Evolutionary conservation across 768 basidiomycete species (phyloP), one percentile per base, ranked within the genome.

Genomic region (Suillus variegatus): DNA sequence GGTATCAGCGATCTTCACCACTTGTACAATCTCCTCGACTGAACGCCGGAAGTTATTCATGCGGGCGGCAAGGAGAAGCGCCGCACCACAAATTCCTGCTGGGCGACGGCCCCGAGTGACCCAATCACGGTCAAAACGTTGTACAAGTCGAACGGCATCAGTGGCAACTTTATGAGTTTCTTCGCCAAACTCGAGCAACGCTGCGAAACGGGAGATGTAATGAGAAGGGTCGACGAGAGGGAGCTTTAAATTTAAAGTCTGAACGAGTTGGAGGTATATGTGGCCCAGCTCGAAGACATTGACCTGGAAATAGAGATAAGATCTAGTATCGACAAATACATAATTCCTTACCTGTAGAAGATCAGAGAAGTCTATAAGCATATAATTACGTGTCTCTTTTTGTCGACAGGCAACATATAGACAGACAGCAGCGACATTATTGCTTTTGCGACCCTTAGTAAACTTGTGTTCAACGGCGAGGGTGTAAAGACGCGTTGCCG

Each of bases 321-420:
- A 65, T 20, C 28, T 55, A 36, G 25, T 18, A 12, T 28, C 1
- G 25, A 41, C 43, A 44, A 14, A 28, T 6, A 20, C 47, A 44
- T 9, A 35, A 18, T 32, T 63, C 4, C 16, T 67, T 69, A 92
- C 96, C 81, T 94, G 92, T 4, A 99, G 85, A 47, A 96, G 82
- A 74, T 99, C 97, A n/a, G 94, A 94, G 72, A 99, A 99, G 79
- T 99, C 97, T 67, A 99, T 99, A 32, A 99, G 87, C 97, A 99
- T 99, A 76, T 96, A 93, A 64, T 90, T 94, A 61, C 91, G 80
- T 0, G 93, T 94, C 77, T 97, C 93, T 71, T 91, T 92, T 77
- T 95, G 90, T 66, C 97, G 79, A 74, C 95, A 97, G 4, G 95
- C 94, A 51, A 97, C 88, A 74, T 99, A 99, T 55, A 99, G 84